Evolutionary conservation across 169 alveolate species (phyloP).

Genomic region (Plasmodium fragile): DNA sequence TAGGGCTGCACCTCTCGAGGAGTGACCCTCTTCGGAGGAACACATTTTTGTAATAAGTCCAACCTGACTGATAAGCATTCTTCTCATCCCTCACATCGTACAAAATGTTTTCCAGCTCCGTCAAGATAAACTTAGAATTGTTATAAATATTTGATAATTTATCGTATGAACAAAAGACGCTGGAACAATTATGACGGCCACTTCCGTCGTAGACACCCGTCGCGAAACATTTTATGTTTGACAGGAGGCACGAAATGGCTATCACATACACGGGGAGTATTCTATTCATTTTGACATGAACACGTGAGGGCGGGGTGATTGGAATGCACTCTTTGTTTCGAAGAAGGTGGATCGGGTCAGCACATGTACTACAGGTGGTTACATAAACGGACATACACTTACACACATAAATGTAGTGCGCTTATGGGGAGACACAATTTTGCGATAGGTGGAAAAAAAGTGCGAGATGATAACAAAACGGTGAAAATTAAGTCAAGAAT

Average conservation of each 20-base stretch:
- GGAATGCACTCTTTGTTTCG: neutral
- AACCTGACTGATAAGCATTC: conserved; percentile 38
- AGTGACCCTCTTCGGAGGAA: neutral
- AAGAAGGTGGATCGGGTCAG: neutral
- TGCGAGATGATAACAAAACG: neutral
- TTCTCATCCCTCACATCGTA: conserved; percentile 58
- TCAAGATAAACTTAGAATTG: conserved; percentile 44
- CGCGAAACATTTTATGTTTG: conserved; percentile 12
- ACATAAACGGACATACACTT: conserved; percentile 8
- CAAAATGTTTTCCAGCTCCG: conserved; percentile 46
- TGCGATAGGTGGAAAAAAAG: neutral
- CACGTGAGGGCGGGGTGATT: neutral
- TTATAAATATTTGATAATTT: conserved; percentile 52
- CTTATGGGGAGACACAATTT: neutral
- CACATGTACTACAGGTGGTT: neutral
- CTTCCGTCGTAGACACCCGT: neutral
- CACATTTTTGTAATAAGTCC: neutral
- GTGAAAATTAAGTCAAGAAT: neutral
- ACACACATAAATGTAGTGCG: neutral
- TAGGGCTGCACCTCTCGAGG: neutral
- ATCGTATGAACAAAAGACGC: conserved; percentile 43
- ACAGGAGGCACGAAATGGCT: conserved; percentile 1
- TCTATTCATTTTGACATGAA: conserved; percentile 44
- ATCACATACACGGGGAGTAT: neutral
- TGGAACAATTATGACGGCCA: conserved; percentile 40